Evolutionary conservation across 495 filamentous ascomycete genomes (phyloP), one percentile per base, ranked within the genome.

Genomic region (Trichoderma orchidacearum): DNA sequence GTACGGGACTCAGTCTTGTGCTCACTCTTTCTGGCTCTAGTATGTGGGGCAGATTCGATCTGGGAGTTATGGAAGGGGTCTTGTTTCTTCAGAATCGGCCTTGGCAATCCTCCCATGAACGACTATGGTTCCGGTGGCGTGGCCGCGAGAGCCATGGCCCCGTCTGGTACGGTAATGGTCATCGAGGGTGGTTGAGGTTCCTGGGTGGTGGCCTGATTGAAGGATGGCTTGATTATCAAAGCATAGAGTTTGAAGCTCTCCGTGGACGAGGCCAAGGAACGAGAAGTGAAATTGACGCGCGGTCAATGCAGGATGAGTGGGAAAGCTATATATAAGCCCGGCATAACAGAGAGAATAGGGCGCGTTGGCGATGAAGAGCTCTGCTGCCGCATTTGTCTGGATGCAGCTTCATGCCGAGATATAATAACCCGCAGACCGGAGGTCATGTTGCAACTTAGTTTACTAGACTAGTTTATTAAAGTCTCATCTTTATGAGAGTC

Each of bases 21-120:
- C 45, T 72, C 18, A 69, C 69, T 2, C 58, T 72, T 0, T 64
- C 63, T 54, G 66, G 70, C 11, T 58, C 53, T 54, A 52, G 60
- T 32, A 62, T 73, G 3, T 68, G 69, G 65, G 70, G 63, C 0
- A 51, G 52, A 0, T 72, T 73, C 55, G 63, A 67, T 29, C 58
- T 72, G 1, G 64, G 65, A 18, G 54, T 62, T 11, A 31, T 71
- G n/a, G 29, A 25, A 7, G 68, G 70, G 0, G 59, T 71, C 7
- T 23, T 71, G 0, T 60, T 51, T 9, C 45, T 72, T 21, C 18
- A 60, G 9, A 8, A 64, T n/a, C 64, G 68, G 1, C 70, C 69
- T 1, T 66, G 54, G 27, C 32, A 58, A 27, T 64, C 69, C 1
- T 72, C 69, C 0, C 3, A 29, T 3, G 52, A 62, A 1, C 5